These are phyloP conservation scores for Suillus decipiens DNA, from an alignment of 768 basidiomycete genomes.

Conservation along the genomic window DNA sequence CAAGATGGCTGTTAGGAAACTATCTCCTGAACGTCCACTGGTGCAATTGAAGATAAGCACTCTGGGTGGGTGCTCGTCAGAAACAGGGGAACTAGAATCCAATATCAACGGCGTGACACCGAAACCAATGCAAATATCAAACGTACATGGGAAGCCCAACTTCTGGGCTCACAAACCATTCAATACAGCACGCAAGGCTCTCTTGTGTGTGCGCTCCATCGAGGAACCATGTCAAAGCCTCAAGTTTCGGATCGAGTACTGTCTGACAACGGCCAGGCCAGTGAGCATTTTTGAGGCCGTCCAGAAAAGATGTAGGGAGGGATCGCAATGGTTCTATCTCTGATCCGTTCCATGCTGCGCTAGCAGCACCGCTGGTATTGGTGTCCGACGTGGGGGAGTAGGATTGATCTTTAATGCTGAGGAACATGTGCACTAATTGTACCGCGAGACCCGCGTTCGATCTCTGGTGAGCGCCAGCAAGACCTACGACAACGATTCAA, in stretches of 20 bases:
- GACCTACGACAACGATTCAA: conserved; percentile 47
- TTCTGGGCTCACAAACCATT: conserved; percentile 80
- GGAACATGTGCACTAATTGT: conserved; percentile 65
- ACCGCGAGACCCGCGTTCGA: conserved; percentile 89
- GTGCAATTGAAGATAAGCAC: conserved; percentile 96
- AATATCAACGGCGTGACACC: conserved; percentile 11
- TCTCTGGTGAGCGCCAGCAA: conserved; percentile 83
- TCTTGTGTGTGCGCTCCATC: conserved; percentile 97
- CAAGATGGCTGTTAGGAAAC: conserved; percentile 66
- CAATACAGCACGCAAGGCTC: conserved; percentile 80
- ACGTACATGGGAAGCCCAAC: conserved; percentile 44
- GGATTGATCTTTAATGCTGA: conserved; percentile 37
- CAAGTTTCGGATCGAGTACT: conserved; percentile 58
- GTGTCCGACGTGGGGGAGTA: not conserved
- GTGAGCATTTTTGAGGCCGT: conserved; percentile 64
- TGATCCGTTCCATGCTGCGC: not conserved
- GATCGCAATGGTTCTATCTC: conserved; percentile 15
- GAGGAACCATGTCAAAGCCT: conserved; percentile 76
- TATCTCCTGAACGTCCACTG: conserved; percentile 76
- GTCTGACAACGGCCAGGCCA: conserved; percentile 98
- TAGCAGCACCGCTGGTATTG: not conserved
- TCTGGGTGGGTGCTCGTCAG: conserved; percentile 39
- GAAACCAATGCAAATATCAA: conserved; percentile 8
- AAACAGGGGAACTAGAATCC: conserved; percentile 6
- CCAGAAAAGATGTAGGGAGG: conserved; percentile 55